phyloP scores from a whole-genome alignment of 2,329 filamentous ascomycete genomes.

The Fusarium duplospermum region DNA sequence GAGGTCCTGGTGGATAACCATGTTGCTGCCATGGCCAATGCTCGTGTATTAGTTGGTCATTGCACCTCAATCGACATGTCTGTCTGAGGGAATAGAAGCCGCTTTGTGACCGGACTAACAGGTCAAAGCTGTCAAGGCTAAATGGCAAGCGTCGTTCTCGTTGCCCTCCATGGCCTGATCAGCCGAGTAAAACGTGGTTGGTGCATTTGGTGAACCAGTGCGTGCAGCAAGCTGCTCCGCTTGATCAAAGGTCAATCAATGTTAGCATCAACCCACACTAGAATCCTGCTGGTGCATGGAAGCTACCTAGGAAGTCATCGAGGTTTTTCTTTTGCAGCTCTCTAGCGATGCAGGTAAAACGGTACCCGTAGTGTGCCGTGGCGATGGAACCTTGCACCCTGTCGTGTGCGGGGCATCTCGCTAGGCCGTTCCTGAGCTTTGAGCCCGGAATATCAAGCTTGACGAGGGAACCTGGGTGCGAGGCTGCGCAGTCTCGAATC shows the following conservation, averaged over 20 bases:
- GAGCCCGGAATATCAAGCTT: conserved; percentile 36
- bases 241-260: background rate
- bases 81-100: conserved; percentile 6
- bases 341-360: conserved; percentile 27
- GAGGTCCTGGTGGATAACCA: conserved; percentile 12
- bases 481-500: conserved; percentile 7
- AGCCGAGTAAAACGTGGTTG: background rate
- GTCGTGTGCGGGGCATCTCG: conserved; percentile 23
- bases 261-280: conserved; percentile 10
- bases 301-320: conserved; percentile 1
- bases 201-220: conserved; percentile 1
- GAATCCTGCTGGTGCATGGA: conserved; percentile 1
- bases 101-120: background rate
- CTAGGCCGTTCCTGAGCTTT: conserved; percentile 37
- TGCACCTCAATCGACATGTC: background rate
- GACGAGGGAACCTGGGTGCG: conserved; percentile 12
- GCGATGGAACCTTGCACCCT: conserved; percentile 10
- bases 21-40: conserved; percentile 14
- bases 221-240: background rate
- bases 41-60: conserved; percentile 18
- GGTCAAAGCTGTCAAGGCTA: conserved; percentile 8
- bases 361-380: conserved; percentile 12
- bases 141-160: conserved; percentile 22
- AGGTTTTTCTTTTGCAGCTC: conserved; percentile 17
- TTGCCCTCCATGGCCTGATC: conserved; percentile 13